A percentile compares a stretch with the other conserved stretches of the same genome.
phyloP scores from a whole-genome alignment of 2,329 filamentous ascomycete species.

The Didymosphaeria variabile region DNA sequence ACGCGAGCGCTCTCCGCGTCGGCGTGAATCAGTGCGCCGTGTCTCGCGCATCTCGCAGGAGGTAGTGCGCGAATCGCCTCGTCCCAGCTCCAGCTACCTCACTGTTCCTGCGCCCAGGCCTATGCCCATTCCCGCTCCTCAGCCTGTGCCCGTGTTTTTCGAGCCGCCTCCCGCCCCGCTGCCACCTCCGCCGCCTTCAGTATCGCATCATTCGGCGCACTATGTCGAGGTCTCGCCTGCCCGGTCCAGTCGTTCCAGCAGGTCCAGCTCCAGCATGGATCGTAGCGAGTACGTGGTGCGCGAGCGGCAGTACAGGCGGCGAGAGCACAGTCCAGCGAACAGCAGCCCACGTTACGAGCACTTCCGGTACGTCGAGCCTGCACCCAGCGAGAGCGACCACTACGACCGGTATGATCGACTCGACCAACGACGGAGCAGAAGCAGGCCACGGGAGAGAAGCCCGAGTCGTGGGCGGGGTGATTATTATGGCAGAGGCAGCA shows the following conservation, averaged over 20 bases:
- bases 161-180: constrained; percentile 43
- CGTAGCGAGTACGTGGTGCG: constrained; percentile 53
- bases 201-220: constrained; percentile 41
- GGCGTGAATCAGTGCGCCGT: constrained; percentile 37
- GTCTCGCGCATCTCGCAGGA: constrained; percentile 41
- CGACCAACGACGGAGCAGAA: constrained; percentile 33
- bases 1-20: constrained; percentile 41
- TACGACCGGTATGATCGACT: constrained; percentile 36
- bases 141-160: constrained; percentile 53
- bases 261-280: constrained; percentile 40
- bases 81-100: constrained; percentile 42
- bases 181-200: constrained; percentile 32
- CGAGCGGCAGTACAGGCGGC: constrained; percentile 55
- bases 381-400: constrained; percentile 41
- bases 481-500: constrained; percentile 36
- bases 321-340: constrained; percentile 43
- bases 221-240: constrained; percentile 57
- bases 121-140: constrained; percentile 50
- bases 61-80: constrained; percentile 41
- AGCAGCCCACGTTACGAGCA: constrained; percentile 54
- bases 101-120: constrained; percentile 42
- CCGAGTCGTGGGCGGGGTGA: constrained; percentile 40
- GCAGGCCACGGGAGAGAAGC: constrained; percentile 33
- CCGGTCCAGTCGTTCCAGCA: constrained; percentile 31
- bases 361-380: constrained; percentile 57